Evolutionary conservation across 2,329 filamentous ascomycete species (phyloP), one percentile per base, ranked within the genome.

Genomic region (Calonectria pseudoturangicola): DNA sequence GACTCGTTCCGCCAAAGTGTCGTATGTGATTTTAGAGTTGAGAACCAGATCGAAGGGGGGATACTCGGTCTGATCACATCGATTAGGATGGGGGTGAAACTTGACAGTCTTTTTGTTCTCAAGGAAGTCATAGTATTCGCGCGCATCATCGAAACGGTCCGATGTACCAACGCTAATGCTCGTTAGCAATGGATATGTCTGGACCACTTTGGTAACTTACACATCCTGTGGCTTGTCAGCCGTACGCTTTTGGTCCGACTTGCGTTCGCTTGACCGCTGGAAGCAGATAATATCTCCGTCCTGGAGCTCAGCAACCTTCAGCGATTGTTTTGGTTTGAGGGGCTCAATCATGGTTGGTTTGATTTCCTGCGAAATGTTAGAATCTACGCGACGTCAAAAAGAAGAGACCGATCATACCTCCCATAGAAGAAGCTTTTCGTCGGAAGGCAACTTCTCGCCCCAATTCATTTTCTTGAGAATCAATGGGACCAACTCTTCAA

Each of bases 261-360:
- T 90, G 45, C 84, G 84, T 58, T 91, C 89, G 1, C 82, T 85
- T 30, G 89, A 86, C 72, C 91, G 91, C 83, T 99, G 97, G 85
- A 98, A 98, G 81, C 96, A 98, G 70, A 99, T 92, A 77, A 99
- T 98, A 81, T 99, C 97, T 62, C 97, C 97, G 79, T 99, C 96
- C 82, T 98, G 96, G 28, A 99, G 93, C 83, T 99, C 97, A 1
- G 97, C 97, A 72, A 94, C 92, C 76, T 95, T 94, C 72, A 99
- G 89, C 0, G 95, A 95, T 81, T 95, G 92, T 86, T 98, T 98
- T 0, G 93, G 90, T 85, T 98, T 98, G 87, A 99, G 93, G 8
- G 91, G 89, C 82, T 99, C 97, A 77, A 99, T 98, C 96, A 98
- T 98, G 73, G 92, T 94, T 65, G 96, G 95, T 85, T 98, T 99